Evolutionary conservation across 1,284 basidiomycete genomes (phyloP).

Genomic region (Agroathelia rolfsii): DNA sequence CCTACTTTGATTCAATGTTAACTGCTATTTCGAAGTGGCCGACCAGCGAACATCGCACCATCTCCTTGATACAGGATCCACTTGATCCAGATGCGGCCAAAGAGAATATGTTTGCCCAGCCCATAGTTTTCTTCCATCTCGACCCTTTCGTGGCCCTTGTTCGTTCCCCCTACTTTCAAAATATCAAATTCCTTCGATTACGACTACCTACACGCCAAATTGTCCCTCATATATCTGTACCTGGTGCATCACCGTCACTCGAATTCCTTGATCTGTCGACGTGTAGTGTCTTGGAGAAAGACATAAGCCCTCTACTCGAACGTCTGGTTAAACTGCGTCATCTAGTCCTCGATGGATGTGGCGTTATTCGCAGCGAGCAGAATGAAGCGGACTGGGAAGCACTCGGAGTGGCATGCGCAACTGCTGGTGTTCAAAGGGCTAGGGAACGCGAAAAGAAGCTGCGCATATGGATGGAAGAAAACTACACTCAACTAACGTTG

Average conservation of each 20-base stretch:
- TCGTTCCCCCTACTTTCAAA: constrained; percentile 30
- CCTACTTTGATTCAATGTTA: constrained; percentile 59
- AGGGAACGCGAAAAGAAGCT: constrained; percentile 49
- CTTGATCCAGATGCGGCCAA: constrained; percentile 27
- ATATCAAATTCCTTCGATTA: constrained; percentile 40
- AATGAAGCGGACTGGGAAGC: constrained; percentile 40
- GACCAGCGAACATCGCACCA: constrained; percentile 25
- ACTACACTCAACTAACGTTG: constrained; percentile 5
- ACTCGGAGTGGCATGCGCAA: constrained; percentile 45
- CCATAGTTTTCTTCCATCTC: constrained; percentile 62
- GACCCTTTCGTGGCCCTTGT: constrained; percentile 37
- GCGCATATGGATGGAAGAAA: constrained; percentile 33
- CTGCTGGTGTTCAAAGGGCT: constrained; percentile 41
- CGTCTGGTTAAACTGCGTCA: constrained; percentile 35
- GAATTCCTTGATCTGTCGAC: constrained; percentile 55
- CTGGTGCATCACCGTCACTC: constrained; percentile 15
- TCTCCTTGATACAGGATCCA: constrained; percentile 64
- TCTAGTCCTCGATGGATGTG: constrained; percentile 46
- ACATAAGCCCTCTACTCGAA: constrained; percentile 39
- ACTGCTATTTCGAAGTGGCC: constrained; percentile 50
- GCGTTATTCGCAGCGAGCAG: constrained; percentile 28
- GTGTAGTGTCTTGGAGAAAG: constrained; percentile 34
- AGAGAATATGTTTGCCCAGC: constrained; percentile 49
- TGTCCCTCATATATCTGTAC: constrained; percentile 30
- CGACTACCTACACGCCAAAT: constrained; percentile 50